Percentiles rank a stretch among this genome's conserved stretches.
phyloP scores from a whole-genome alignment of 768 basidiomycete species.

The Boletus reticuloceps region DNA sequence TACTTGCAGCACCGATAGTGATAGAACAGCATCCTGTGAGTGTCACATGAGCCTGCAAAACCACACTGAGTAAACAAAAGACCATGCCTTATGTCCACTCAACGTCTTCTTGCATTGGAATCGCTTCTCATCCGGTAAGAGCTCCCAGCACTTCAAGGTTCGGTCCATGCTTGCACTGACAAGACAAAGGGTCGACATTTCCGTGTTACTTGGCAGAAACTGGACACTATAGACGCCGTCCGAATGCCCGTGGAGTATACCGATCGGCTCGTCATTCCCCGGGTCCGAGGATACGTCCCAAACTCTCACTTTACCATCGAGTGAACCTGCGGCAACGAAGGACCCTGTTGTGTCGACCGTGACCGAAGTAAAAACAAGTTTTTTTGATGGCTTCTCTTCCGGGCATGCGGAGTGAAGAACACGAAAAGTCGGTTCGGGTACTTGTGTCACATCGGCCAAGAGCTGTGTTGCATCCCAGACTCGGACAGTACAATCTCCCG shows the following conservation, averaged over 20 bases:
- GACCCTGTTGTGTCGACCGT: conserved; percentile 32
- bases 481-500: conserved; percentile 35
- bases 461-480: conserved; percentile 34
- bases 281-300: conserved; percentile 46
- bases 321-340: conserved; percentile 49
- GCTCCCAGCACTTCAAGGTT: conserved; percentile 45
- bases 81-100: conserved; percentile 26
- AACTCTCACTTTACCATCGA: conserved; percentile 51
- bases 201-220: conserved; percentile 23
- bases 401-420: conserved; percentile 16
- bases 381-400: conserved; percentile 17
- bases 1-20: conserved; percentile 30
- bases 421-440: conserved; percentile 18
- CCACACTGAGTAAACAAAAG: neutral
- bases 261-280: conserved; percentile 21
- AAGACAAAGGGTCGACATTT: conserved; percentile 27
- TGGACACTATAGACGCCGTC: conserved; percentile 33
- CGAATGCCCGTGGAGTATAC: conserved; percentile 25
- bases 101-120: conserved; percentile 32
- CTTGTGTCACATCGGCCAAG: conserved; percentile 15
- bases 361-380: conserved; percentile 31
- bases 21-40: conserved; percentile 31
- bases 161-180: conserved; percentile 31
- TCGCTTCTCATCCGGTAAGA: conserved; percentile 27
- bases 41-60: neutral